Base-by-base conservation (phyloP, 495 filamentous ascomycete species). In the Lindgomyces ingoldianus region DNA sequence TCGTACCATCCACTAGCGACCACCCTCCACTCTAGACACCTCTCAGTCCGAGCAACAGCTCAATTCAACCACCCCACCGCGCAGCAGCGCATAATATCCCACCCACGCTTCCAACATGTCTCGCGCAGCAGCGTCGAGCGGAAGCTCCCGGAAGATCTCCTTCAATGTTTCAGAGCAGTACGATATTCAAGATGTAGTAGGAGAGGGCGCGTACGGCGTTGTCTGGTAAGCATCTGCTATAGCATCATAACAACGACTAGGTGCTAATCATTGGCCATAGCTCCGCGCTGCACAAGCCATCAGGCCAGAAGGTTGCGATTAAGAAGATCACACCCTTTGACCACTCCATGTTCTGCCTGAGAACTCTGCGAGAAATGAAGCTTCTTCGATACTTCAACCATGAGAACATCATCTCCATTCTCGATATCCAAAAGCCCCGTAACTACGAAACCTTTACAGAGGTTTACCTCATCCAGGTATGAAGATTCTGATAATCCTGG, bases 121-220 rank as follows among this genome's bases (percentile, higher is more conserved):
- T 61, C 68, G 68, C 57, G 64, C 60, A 48, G 33, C 68, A 24
- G 62, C 69, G 47, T 19, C 60, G 64, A 67, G 70, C 64, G 72
- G 73, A 27, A 65, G 61, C 65, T 96, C 94, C 71, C 84, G 95
- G 64, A 99, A 98, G 85, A 99, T 99, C 74, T 96, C 92, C 46
- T 99, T 99, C 86, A 99, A 99, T 72, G 95, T 99, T 45, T 96
- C 91, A 68, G 95, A 99, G 73, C 95, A 99, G 77, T 99, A 99
- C 75, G 95, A 98, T 70, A 98, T 99, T 65, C 92, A 96, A 74
- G 95, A 99, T 85, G 95, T 99, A 41, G 95, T 99, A 49, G 95
- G 95, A 57, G 95, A 99, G 77, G 95, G 95, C 69, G 95, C 95
- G 65, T 99, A 99, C 72, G 95, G 95, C 73, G 95, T 99, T 68